Conservation (phyloP, 2,329 filamentous ascomycete species). For the Fusarium sp. region DNA sequence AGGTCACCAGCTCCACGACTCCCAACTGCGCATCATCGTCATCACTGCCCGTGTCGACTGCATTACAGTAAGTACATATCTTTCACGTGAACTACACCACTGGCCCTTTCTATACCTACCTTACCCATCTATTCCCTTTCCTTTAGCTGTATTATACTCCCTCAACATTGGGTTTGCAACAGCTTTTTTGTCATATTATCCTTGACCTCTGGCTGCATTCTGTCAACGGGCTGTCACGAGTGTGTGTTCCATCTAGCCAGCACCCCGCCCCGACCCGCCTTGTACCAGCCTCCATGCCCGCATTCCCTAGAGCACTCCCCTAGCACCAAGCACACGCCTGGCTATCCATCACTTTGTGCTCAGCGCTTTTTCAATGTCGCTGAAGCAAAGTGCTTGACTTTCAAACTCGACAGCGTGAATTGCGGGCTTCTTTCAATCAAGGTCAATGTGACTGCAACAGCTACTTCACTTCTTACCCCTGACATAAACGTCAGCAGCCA, state of each 20-base stretch:
- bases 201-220: conserved; percentile 33
- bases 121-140: not conserved
- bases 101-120: conserved; percentile 4
- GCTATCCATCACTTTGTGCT: conserved; percentile 20
- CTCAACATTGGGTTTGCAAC: conserved; percentile 5
- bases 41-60: conserved; percentile 32
- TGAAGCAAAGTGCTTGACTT: conserved; percentile 18
- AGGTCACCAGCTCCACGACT: conserved; percentile 37
- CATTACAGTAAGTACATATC: conserved; percentile 33
- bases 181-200: conserved; percentile 14
- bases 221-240: conserved; percentile 49
- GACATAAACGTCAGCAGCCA: conserved; percentile 40
- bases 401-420: conserved; percentile 29
- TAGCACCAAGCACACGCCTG: conserved; percentile 42
- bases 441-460: conserved; percentile 19
- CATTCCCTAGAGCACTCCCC: conserved; percentile 30
- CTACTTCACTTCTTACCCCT: conserved; percentile 42
- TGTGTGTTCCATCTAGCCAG: conserved; percentile 47
- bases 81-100: conserved; percentile 9
- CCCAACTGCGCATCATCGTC: conserved; percentile 39
- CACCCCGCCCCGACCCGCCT: conserved; percentile 50
- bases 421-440: conserved; percentile 29
- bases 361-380: conserved; percentile 29
- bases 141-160: not conserved
- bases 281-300: conserved; percentile 45